Conservation (phyloP, 1,284 basidiomycete species). For the Coniferiporia weirii region DNA sequence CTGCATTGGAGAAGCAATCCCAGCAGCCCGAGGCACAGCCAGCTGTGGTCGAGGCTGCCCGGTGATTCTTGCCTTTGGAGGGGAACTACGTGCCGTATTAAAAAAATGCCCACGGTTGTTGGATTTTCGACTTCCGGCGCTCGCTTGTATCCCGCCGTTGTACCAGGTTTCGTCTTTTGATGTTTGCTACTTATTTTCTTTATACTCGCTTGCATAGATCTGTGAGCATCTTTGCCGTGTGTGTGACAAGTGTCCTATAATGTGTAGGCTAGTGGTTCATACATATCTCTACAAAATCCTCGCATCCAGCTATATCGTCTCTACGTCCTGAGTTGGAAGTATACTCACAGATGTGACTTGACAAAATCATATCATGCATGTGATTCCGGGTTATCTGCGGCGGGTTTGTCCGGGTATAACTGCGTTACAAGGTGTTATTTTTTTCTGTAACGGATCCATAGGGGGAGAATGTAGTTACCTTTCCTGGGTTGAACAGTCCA, state of each 20-base stretch:
- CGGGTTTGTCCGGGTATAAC: conserved; percentile 17
- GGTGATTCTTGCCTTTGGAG: conserved; percentile 1
- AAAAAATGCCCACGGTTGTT: background rate
- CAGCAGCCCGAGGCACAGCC: conserved; percentile 26
- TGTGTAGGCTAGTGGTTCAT: background rate
- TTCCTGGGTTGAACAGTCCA: conserved; percentile 81
- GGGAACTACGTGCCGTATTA: background rate
- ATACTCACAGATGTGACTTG: background rate
- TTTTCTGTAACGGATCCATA: background rate
- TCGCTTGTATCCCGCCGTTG: background rate
- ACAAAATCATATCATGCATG: background rate
- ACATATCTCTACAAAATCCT: background rate
- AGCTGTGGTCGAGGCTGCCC: conserved; percentile 23
- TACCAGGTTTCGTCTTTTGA: background rate
- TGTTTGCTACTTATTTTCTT: background rate
- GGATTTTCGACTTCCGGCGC: background rate
- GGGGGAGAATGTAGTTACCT: conserved; percentile 40
- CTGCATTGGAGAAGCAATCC: conserved; percentile 62
- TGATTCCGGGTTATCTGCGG: background rate
- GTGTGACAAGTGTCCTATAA: background rate
- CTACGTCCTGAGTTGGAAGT: background rate
- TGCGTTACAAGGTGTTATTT: background rate
- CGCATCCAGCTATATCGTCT: background rate
- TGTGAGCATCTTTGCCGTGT: background rate
- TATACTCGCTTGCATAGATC: background rate